Evolutionary conservation across 2,329 filamentous ascomycete genomes (phyloP).

Genomic region (Thermoascus crustaceus): DNA sequence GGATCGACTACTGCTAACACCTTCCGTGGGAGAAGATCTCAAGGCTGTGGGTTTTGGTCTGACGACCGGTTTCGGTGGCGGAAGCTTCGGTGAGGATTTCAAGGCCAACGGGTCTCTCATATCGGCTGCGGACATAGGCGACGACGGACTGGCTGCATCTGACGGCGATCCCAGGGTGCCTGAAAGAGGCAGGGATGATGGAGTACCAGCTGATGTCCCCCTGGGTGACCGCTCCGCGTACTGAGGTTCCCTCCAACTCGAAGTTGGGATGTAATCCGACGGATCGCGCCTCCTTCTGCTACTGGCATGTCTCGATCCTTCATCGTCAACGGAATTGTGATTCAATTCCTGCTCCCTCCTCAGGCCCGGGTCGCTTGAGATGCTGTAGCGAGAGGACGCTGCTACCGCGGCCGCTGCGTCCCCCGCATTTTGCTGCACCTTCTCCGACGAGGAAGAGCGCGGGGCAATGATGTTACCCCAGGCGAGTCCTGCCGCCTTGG

Average conservation of each 20-base stretch:
- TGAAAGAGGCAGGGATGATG: not conserved
- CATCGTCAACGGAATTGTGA: not conserved
- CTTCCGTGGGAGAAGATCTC: too few relatives aligned
- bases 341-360: conserved; percentile 5
- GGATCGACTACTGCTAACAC: too few relatives aligned
- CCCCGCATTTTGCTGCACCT: conserved; percentile 19
- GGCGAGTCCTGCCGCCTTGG: conserved; percentile 56
- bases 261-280: conserved; percentile 11
- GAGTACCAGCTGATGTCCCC: not conserved
- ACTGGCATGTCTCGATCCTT: not conserved
- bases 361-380: conserved; percentile 18
- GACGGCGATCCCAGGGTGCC: not conserved
- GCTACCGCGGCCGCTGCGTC: conserved; percentile 17
- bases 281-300: conserved; percentile 5
- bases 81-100: conserved; percentile 17
- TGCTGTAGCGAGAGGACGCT: conserved; percentile 21
- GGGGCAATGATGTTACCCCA: conserved; percentile 40
- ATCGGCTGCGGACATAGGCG: conserved; percentile 13
- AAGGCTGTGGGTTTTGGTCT: conserved; percentile 32
- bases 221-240: conserved; percentile 3
- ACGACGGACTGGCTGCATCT: conserved; percentile 7
- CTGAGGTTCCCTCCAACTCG: conserved; percentile 10
- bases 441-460: too few relatives aligned
- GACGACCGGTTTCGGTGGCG: conserved; percentile 23
- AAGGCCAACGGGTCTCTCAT: conserved; percentile 13